These are phyloP conservation scores for Syncephalastrum monosporum DNA, from an alignment of 371 early-diverging fungal genomes.

Conservation along the genomic window DNA sequence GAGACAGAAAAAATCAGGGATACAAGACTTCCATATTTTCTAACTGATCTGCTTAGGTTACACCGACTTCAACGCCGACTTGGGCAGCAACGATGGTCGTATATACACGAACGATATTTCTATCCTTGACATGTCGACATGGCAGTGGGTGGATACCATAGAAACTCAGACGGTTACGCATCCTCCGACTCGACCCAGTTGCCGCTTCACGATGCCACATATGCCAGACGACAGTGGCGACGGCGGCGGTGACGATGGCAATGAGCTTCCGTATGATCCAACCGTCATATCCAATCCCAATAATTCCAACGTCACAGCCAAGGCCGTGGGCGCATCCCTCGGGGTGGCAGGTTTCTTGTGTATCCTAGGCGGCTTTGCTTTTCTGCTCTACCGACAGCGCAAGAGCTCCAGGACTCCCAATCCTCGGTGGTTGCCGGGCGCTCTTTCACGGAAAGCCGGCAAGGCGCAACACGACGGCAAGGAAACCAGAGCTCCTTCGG, in stretches of 20 bases:
- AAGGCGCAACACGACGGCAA: no score
- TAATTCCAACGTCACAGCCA: slow-evolving; percentile 8
- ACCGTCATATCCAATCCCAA: slow-evolving; percentile 26
- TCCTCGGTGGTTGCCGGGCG: slow-evolving; percentile 38
- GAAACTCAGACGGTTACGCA: not conserved
- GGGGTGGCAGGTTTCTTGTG: slow-evolving; percentile 18
- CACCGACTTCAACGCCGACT: slow-evolving; percentile 4
- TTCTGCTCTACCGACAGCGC: slow-evolving; percentile 11
- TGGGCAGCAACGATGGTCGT: not conserved
- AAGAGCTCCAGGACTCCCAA: slow-evolving; percentile 22
- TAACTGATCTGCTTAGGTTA: slow-evolving; percentile 28
- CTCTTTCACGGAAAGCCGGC: no score
- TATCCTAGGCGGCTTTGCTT: slow-evolving; percentile 8
- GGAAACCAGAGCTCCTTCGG: no score
- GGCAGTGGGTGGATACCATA: slow-evolving; percentile 42
- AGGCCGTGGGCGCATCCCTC: slow-evolving; percentile 35
- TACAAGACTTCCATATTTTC: slow-evolving; percentile 10
- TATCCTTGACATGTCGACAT: slow-evolving; percentile 35
- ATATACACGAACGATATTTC: slow-evolving; percentile 27
- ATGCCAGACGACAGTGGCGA: slow-evolving; percentile 7
- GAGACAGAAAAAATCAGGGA: slow-evolving; percentile 3
- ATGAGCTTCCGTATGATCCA: slow-evolving; percentile 16
- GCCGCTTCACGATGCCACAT: slow-evolving; percentile 26
- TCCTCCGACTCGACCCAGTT: slow-evolving; percentile 1
- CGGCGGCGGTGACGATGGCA: slow-evolving; percentile 2